These are phyloP conservation scores for Triangularia verruculosa DNA, from an alignment of 2,329 filamentous ascomycete genomes.

Conservation along the genomic window DNA sequence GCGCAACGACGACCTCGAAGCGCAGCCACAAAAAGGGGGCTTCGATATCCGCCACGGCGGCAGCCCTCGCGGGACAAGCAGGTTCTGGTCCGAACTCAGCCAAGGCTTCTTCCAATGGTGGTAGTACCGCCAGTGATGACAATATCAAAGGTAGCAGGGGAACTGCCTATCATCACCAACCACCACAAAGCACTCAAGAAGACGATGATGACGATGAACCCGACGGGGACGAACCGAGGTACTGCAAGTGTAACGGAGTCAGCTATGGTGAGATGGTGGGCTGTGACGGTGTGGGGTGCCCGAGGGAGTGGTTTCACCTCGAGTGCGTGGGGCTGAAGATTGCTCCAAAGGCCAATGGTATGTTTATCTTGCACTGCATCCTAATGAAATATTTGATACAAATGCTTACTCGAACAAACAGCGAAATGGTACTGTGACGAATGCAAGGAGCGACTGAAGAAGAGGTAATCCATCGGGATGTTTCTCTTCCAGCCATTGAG, in stretches of 20 bases:
- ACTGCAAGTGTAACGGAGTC: constrained; percentile 77
- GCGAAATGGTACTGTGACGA: constrained; percentile 82
- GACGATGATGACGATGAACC: constrained; percentile 56
- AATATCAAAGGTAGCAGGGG: constrained; percentile 12
- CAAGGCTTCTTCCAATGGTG: background rate
- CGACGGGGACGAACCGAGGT: constrained; percentile 68
- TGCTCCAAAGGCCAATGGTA: constrained; percentile 72
- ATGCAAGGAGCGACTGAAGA: constrained; percentile 65
- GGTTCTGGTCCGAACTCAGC: background rate
- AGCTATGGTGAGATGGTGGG: constrained; percentile 85
- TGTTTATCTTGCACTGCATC: constrained; percentile 37
- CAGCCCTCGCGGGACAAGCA: constrained; percentile 18
- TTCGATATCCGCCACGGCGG: constrained; percentile 38
- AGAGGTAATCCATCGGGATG: constrained; percentile 31
- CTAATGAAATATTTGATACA: background rate
- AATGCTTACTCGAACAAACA: constrained; percentile 33
- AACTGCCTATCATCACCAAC: constrained; percentile 14
- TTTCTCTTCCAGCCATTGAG: background rate
- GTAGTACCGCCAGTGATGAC: constrained; percentile 8
- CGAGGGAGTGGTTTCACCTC: constrained; percentile 79
- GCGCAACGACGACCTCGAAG: constrained; percentile 40
- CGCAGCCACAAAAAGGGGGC: constrained; percentile 60
- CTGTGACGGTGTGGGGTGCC: constrained; percentile 70
- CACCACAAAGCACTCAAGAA: constrained; percentile 14
- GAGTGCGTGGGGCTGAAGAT: constrained; percentile 77